Evolutionary conservation across 1,284 basidiomycete species (phyloP), one percentile per base, ranked within the genome.

Genomic region (Ganoderma sinense): DNA sequence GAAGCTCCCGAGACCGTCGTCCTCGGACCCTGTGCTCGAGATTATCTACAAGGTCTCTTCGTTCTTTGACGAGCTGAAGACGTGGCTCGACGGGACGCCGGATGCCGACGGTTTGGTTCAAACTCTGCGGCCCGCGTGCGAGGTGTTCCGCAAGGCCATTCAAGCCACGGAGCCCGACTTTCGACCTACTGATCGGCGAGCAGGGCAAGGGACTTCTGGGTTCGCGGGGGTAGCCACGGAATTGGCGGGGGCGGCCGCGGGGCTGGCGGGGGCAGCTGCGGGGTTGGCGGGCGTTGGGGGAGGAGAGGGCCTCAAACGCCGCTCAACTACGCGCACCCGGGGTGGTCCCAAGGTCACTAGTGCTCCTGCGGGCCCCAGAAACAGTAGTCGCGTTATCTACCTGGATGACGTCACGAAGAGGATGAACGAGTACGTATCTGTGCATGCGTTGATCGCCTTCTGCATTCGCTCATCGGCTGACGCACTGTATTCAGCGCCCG

Each of bases 361-460:
- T 13, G 23, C 23, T 14, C 48, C 48, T 23, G 48, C 23, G 11
- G 48, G 23, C 23, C 4, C 48, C 0, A 69, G 75, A 29, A 69
- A 77, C 33, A 62, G 70, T 33, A 43, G 29, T 5, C 59, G 62
- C 6, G 68, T 74, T 0, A 86, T 93, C 31, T 89, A 85, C 70
- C 79, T 91, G 4, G 85, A 91, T 61, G 85, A 91, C 29, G 89
- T 92, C 1, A 75, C 87, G 45, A 67, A 82, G 8, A 78, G 80
- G 2, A 87, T 88, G 0, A 77, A 83, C 36, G 76, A 80, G 91
- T 91, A 77, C 58, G 85, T 62, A 53, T 23, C 11, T 51, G 58
- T 20, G 0, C 18, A 31, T 26, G 14, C 29, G 7, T 4, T 3
- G 43, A 56, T n/a, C 39, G 33, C 14, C 2, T 16, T 26, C 48